phyloP scores from a whole-genome alignment of 164 flowering plant genomes.

The Aristolochia fimbriata region DNA sequence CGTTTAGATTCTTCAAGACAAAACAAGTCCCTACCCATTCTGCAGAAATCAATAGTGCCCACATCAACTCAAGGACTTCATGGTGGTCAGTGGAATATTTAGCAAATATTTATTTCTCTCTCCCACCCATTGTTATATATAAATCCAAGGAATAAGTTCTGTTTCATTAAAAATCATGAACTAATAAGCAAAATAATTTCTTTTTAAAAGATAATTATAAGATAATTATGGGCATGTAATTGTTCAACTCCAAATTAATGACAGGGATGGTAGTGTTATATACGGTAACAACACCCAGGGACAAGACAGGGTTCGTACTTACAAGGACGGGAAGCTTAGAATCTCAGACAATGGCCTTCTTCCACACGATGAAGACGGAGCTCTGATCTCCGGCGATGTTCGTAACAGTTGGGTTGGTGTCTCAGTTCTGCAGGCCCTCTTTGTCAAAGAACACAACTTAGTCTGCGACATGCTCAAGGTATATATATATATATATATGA shows the following conservation, averaged over 20 bases:
- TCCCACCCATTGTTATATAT: too few relatives aligned
- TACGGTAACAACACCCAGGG: slow-evolving; percentile 28
- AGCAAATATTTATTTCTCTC: too few relatives aligned
- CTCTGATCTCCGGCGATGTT: slow-evolving; percentile 30
- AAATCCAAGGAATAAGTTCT: too few relatives aligned
- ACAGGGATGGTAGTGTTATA: slow-evolving; percentile 37
- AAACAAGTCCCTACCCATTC: slow-evolving; percentile 21
- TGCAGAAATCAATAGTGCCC: slow-evolving; percentile 17
- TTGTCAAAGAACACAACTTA: slow-evolving; percentile 35
- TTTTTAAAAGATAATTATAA: too few relatives aligned
- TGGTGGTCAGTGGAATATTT: slow-evolving; percentile 38
- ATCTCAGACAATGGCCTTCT: slow-evolving; percentile 29
- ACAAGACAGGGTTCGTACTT: slow-evolving; percentile 22
- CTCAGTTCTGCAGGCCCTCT: slow-evolving; percentile 32
- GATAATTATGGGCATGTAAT: too few relatives aligned
- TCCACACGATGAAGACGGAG: slow-evolving; percentile 21
- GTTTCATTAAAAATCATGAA: too few relatives aligned
- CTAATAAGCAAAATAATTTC: too few relatives aligned
- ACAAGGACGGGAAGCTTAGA: slow-evolving; percentile 34
- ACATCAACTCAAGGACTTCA: slow-evolving; percentile 28
- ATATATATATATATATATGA: too few relatives aligned
- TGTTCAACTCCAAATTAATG: too few relatives aligned
- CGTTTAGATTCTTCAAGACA: slow-evolving; percentile 28
- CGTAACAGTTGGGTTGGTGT: slow-evolving; percentile 40
- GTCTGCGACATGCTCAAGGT: slow-evolving; percentile 19